Conservation (phyloP, 75 land plant species). For the Picea glauca region DNA sequence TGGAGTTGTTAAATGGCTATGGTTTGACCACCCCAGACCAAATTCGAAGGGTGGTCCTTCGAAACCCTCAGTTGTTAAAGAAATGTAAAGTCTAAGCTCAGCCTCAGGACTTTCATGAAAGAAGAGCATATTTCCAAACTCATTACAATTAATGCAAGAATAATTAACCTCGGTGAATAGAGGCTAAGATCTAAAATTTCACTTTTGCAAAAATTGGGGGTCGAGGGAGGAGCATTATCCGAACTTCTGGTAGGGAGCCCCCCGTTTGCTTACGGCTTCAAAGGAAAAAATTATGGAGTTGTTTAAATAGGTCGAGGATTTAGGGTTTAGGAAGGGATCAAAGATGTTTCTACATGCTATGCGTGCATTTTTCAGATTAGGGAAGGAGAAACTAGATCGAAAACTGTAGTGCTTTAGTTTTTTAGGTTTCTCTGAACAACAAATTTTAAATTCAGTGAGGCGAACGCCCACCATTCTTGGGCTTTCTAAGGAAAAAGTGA, state of each 20-base stretch:
- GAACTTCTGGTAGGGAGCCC: neutral
- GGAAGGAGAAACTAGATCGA: no score
- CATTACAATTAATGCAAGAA: neutral
- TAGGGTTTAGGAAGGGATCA: neutral
- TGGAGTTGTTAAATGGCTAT: neutral
- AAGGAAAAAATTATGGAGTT: neutral
- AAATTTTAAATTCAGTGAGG: no score
- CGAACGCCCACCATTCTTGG: no score
- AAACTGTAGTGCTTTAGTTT: no score
- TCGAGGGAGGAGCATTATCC: neutral
- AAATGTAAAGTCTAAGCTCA: conserved; percentile 13
- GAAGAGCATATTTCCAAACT: neutral
- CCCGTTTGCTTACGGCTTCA: neutral
- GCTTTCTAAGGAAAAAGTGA: no score
- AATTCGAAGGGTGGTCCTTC: conserved; percentile 1
- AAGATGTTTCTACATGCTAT: neutral
- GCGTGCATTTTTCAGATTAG: neutral
- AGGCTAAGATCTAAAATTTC: neutral
- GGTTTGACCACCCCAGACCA: conserved; percentile 6
- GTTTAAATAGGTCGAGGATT: neutral
- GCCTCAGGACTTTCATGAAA: conserved; percentile 1
- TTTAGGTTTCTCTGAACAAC: no score
- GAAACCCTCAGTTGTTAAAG: conserved; percentile 7
- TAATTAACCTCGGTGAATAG: neutral
- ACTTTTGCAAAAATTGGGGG: neutral